These are phyloP conservation scores for Colletotrichum simmondsii DNA, from an alignment of 2,329 filamentous ascomycete species.

Conservation along the genomic window DNA sequence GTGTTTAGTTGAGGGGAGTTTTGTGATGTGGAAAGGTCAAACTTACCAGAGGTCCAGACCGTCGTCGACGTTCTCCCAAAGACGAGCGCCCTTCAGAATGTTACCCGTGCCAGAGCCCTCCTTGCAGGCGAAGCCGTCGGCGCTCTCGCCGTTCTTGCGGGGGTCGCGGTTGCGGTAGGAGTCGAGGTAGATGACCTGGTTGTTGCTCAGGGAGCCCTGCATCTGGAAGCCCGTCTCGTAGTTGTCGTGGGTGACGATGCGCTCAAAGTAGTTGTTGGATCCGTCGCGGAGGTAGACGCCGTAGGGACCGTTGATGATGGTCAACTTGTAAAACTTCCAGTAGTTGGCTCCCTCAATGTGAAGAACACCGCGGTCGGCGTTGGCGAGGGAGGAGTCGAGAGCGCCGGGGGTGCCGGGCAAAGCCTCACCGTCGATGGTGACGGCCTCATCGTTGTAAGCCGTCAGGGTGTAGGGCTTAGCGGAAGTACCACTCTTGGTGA, in stretches of 20 bases:
- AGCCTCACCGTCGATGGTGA: slow-evolving; percentile 57
- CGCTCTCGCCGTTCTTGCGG: slow-evolving; percentile 62
- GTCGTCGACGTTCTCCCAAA: slow-evolving; percentile 64
- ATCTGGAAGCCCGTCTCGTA: slow-evolving; percentile 52
- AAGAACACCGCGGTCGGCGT: slow-evolving; percentile 55
- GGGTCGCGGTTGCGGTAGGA: slow-evolving; percentile 58
- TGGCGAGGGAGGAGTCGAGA: slow-evolving; percentile 50
- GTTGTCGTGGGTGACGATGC: slow-evolving; percentile 49
- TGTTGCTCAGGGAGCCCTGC: slow-evolving; percentile 45
- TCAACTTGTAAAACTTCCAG: slow-evolving; percentile 52
- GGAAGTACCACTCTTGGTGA: slow-evolving; percentile 54
- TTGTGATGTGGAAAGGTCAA: not conserved
- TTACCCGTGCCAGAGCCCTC: slow-evolving; percentile 58
- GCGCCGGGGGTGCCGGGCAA: slow-evolving; percentile 52
- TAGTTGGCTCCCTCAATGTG: slow-evolving; percentile 53
- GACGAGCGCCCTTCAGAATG: slow-evolving; percentile 53
- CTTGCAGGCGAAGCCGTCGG: slow-evolving; percentile 61
- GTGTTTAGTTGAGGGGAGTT: not conserved
- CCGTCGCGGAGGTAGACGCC: slow-evolving; percentile 49
- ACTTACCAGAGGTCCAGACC: slow-evolving; percentile 43
- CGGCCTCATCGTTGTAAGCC: slow-evolving; percentile 54
- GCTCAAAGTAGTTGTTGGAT: slow-evolving; percentile 50
- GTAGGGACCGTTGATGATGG: slow-evolving; percentile 50
- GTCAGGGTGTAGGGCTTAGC: slow-evolving; percentile 53
- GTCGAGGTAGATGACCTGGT: slow-evolving; percentile 54